Base-by-base conservation (phyloP, 2,329 filamentous ascomycete genomes). In the Aureobasidium sp. region DNA sequence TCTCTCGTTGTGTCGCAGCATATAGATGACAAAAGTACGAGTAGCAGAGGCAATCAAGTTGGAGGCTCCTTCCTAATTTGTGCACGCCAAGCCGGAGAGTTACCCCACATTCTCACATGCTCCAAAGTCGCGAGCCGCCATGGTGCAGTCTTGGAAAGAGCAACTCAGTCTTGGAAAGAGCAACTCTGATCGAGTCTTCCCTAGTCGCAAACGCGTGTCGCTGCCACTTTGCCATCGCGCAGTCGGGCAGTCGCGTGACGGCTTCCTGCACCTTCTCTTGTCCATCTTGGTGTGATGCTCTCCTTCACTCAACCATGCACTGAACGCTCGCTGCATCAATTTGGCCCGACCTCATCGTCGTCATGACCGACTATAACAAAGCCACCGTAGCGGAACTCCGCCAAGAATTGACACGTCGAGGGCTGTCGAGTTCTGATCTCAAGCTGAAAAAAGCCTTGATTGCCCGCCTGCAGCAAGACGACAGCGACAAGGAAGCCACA, bases 1-100 rank as follows among this genome's bases (percentile, higher is more conserved):
- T 7, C 45, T 49, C 8, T 49, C 45, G 4, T 22, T 49, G 4
- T 49, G 45, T 8, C 45, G 45, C 34, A 49, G 45, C 4, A 48
- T 48, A 35, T 48, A 37, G 22, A 35, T 14, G 14, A 11, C 10
- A 3, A n/a, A 6, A 14, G 6, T 14, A n/a, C 32, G 32, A 29
- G 12, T 14, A 35, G 27, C 6, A 29, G 27, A 6, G 27, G 12
- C 6, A 29, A 7, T 29, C 27, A 29, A 29, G 27, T 12, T 6
- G 27, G 6, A n/a, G n/a, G n/a, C n/a, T n/a, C n/a, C n/a, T n/a
- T n/a, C n/a, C n/a, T n/a, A n/a, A n/a, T n/a, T n/a, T n/a, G n/a
- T n/a, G n/a, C n/a, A n/a, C n/a, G n/a, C n/a, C n/a, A n/a, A n/a
- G n/a, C n/a, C n/a, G n/a, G n/a, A n/a, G n/a, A n/a, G n/a, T n/a